Conservation (phyloP, 208 protist species). For the Herpetomonas tarakana region DNA sequence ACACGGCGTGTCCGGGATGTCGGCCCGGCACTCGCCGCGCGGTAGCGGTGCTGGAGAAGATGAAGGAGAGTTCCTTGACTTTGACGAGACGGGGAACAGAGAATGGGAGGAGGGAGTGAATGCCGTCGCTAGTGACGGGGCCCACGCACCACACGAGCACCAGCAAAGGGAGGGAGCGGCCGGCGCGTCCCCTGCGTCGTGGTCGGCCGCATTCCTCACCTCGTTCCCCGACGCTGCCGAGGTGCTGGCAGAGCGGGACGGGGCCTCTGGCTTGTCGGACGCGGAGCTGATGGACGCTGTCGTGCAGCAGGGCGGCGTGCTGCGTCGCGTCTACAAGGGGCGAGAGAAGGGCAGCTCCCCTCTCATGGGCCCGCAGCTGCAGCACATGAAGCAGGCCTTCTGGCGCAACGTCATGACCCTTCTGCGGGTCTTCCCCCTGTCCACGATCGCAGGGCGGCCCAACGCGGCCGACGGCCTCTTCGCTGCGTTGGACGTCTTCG, state of each 20-base stretch:
- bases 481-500: slow-evolving; percentile 6
- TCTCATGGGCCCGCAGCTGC: slow-evolving; percentile 9
- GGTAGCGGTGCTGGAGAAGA: background rate
- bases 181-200: no score
- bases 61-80: background rate
- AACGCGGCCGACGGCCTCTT: slow-evolving; percentile 7
- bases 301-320: slow-evolving; percentile 17
- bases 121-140: background rate
- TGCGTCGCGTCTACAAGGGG: slow-evolving; percentile 10
- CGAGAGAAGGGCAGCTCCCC: slow-evolving; percentile 4
- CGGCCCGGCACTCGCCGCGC: no score
- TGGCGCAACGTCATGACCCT: slow-evolving; percentile 8
- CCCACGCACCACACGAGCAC: background rate
- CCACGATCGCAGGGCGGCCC: background rate
- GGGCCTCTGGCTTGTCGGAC: slow-evolving; percentile 13
- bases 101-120: slow-evolving; percentile 1
- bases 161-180: background rate
- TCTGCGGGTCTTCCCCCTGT: slow-evolving; percentile 3
- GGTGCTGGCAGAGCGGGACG: background rate
- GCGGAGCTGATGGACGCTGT: slow-evolving; percentile 25
- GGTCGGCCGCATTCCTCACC: background rate
- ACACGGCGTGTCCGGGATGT: no score
- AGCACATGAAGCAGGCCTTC: slow-evolving; percentile 3
- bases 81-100: background rate
- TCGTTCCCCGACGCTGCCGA: background rate